Evolutionary conservation across 768 basidiomycete species (phyloP).

Genomic region (Multifurca ochricompacta): DNA sequence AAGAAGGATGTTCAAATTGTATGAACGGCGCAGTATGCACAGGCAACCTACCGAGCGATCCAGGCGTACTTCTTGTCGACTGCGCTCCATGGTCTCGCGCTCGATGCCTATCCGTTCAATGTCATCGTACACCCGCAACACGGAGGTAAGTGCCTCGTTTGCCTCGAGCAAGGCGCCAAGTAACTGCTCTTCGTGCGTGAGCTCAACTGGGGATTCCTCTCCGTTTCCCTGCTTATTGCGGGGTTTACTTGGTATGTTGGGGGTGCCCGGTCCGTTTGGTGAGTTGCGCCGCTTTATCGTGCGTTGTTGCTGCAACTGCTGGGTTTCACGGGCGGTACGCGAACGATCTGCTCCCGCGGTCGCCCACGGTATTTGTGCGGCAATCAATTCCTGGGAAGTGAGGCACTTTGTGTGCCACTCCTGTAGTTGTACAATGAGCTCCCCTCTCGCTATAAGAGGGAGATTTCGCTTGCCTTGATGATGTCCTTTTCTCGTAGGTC

Average conservation of each 20-base stretch:
- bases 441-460: background rate
- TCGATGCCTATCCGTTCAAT: conserved; percentile 57
- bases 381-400: conserved; percentile 77
- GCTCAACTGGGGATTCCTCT: conserved; percentile 30
- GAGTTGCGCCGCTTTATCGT: conserved; percentile 5
- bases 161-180: conserved; percentile 66
- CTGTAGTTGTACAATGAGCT: conserved; percentile 34
- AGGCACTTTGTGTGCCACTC: conserved; percentile 79
- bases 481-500: conserved; percentile 55
- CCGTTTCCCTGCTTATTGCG: conserved; percentile 5
- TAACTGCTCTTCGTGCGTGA: conserved; percentile 68
- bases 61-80: conserved; percentile 58
- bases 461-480: conserved; percentile 46
- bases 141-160: conserved; percentile 62
- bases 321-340: conserved; percentile 28
- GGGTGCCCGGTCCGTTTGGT: conserved; percentile 3
- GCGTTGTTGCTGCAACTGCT: conserved; percentile 13
- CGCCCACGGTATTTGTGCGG: conserved; percentile 88
- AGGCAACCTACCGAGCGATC: conserved; percentile 49
- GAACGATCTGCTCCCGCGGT: conserved; percentile 72
- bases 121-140: conserved; percentile 70
- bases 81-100: conserved; percentile 58
- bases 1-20: conserved; percentile 9
- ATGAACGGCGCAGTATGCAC: background rate
- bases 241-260: background rate